Base-by-base conservation (phyloP, 768 basidiomycete species). In the Kwoniella heveanensis region DNA sequence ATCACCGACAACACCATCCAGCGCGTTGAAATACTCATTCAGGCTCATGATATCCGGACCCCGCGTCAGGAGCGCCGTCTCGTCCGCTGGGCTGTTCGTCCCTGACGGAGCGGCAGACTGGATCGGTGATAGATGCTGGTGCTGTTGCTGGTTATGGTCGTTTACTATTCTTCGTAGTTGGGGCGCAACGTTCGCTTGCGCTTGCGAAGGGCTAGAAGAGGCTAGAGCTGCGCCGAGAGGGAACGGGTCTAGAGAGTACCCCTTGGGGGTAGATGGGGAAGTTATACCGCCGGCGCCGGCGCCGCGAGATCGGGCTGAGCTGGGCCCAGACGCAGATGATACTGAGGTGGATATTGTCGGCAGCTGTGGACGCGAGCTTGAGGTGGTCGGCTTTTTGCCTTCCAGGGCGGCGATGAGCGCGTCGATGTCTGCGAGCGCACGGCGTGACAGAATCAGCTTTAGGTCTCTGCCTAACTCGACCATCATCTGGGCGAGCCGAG, bases 11-110 rank as follows among this genome's bases (percentile, higher is more conserved):
- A 77, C 68, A 6, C 69, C 55, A 57, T 77, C 74, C 22, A 79
- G 46, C 13, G 78, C 77, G 3, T 46, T 54, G 36, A 73, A 77
- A 52, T 73, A 79, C 25, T 77, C 78, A 12, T 63, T 61, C 6
- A 79, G 60, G 25, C 69, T 60, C 62, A 77, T 74, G 47, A 77
- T 77, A 53, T 73, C 70, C 39, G 77, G 77, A 44, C 77, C 78
- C 19, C 73, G 52, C 2, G 69, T 73, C 25, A 76, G 46, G 0
- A 77, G 62, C 2, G 76, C 74, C 9, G 73, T 74, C 57, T 79
- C 78, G 60, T 73, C 74, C 25, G 70, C 74, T 1, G 74, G 72
- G 19, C 68, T 68, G 4, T 61, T 64, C 8, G 66, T 65, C 4
- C 55, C 55, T 1, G 66, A 63, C 0, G 57, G 62, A 8, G 66